Conservation (phyloP, 768 basidiomycete species). For the Leccinum uliginosum region DNA sequence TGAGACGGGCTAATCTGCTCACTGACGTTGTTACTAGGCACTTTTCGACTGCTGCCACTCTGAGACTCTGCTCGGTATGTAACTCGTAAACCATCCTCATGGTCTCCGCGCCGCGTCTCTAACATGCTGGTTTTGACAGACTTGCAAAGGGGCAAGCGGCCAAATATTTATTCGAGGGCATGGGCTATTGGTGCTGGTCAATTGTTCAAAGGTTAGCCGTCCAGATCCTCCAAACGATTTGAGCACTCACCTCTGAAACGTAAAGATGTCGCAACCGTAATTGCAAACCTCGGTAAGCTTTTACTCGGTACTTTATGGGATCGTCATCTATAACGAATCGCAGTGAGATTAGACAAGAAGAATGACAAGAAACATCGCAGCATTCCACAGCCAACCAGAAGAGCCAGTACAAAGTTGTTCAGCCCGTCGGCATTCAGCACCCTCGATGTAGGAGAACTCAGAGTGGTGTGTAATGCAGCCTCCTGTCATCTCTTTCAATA, state of each 20-base stretch:
- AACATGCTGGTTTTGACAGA: conserved; percentile 7
- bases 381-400: background rate
- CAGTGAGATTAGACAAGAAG: conserved; percentile 12
- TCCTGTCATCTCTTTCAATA: background rate
- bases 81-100: background rate
- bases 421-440: conserved; percentile 2
- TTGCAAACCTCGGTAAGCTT: conserved; percentile 8
- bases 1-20: background rate
- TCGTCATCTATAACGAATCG: background rate
- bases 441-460: conserved; percentile 10
- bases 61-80: conserved; percentile 24
- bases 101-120: background rate
- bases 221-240: background rate
- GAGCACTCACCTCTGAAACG: background rate
- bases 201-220: conserved; percentile 11
- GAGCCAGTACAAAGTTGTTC: conserved; percentile 2
- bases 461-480: conserved; percentile 13
- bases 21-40: conserved; percentile 14
- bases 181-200: conserved; percentile 14
- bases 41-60: conserved; percentile 30
- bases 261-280: conserved; percentile 6
- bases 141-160: conserved; percentile 9
- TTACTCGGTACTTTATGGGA: background rate
- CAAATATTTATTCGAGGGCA: conserved; percentile 10
- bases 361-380: background rate